Evolutionary conservation across 2,329 filamentous ascomycete genomes (phyloP), one percentile per base, ranked within the genome.

Genomic region (Amesomyces nigricolor): DNA sequence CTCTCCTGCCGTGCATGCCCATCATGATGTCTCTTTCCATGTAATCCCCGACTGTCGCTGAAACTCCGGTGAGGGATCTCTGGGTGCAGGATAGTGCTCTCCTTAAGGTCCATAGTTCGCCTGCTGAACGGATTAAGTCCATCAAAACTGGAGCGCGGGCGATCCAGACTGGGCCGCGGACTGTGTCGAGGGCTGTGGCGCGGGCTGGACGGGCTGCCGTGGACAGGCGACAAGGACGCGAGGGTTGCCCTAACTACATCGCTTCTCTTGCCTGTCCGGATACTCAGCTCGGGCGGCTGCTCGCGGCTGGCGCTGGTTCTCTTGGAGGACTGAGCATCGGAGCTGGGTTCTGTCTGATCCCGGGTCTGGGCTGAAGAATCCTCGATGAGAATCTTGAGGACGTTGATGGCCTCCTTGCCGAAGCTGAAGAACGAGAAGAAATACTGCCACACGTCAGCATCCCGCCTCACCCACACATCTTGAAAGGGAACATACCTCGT

Each of bases 361-460:
- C 72, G 65, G 38, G 72, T 70, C 57, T 76, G 70, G 48, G 75
- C 70, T 53, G 81, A 74, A 22, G 82, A 80, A 60, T 86, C 83
- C 47, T 88, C 85, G 9, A 91, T 80, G 51, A 95, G 75, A 42
- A 83, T 81, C 59, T 83, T 88, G 50, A 99, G 76, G 2, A 94
- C 80, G 48, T 86, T 83, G 60, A 95, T 82, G 13, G 90, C 92
- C 64, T 96, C 89, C 64, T 88, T 85, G 6, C 91, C 91, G 60
- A 86, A 86, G 62, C 83, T 87, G 69, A 96, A 96, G 72, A 97
- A 97, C 0, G 91, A 94, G 70, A 99, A 97, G 69, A 95, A 97
- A 69, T 97, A 96, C 84, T 91, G 10, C 37, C 6, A 29, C 14
- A 1, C n/a, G 8, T 54, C 29, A 49, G 32, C 9, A 46, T 26